Base-by-base conservation (phyloP, 306 rosid genomes). In the Biancaea sappan region DNA sequence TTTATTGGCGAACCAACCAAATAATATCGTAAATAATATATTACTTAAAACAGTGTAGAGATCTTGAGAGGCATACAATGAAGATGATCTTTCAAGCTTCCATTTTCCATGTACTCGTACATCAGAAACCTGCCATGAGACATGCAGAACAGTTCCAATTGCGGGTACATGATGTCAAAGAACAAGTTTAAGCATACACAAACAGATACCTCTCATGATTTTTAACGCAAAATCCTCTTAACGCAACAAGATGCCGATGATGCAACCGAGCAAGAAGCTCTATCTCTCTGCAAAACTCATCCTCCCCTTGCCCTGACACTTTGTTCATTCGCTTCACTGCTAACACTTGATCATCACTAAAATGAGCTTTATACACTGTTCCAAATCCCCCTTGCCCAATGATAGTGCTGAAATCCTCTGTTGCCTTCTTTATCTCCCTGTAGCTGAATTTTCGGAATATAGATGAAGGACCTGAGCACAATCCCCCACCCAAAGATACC, bases 361-460 rank as follows among this genome's bases (percentile, higher is more conserved):
- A 88, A 31, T 86, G 85, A 82, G 95, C 97, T 87, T 79, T 87
- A 80, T 90, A 92, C 72, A 94, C 97, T 8, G 97, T 94, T 84
- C 99, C 99, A 26, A 90, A 94, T 69, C 99, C 99, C 48, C 99
- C 97, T 83, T 79, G 96, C 71, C 99, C 99, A 83, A 94, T 90
- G 47, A 81, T 22, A 25, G 92, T 90, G 75, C 77, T 88, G 69
- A 94, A 94, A 50, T 82, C 81, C 18, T 84, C 89, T 2, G 99
- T 94, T 10, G 95, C 99, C 92, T 86, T 88, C 89, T 87, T 94
- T 82, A 94, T 90, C 85, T 94, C 97, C 84, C 79, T 92, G 81
- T 92, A 92, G 86, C 81, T 88, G 85, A 92, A 87, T 62, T 92
- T 95, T 48, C 66, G 83, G 63, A 92, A 88, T 96, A 85, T 87